Base-by-base conservation (phyloP, 805 yeast species). In the Clavispora santaluciae region DNA sequence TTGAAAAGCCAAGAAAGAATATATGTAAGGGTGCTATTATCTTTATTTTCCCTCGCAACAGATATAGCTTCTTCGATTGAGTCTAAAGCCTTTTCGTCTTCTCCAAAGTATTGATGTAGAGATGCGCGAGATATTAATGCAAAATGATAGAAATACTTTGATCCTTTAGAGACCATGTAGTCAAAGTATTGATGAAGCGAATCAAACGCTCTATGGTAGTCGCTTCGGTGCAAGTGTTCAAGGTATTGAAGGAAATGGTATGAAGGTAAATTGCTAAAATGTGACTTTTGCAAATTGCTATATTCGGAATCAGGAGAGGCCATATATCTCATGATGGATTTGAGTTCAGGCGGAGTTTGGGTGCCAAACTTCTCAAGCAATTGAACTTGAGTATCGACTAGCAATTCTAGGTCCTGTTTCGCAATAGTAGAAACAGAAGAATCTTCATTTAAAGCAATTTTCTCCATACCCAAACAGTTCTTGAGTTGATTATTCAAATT, bases 51-150 rank as follows among this genome's bases (percentile, higher is more conserved):
- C 49, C 96, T 68, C 0, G 96, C 96, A 3, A 89, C 88, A 6
- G 84, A 71, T 2, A 88, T 83, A 0, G 96, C 93, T 57, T 89
- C 96, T 46, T 84, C 87, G 7, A 88, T 84, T 1, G 95, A 83
- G 48, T 82, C 72, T 11, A 87, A 57, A 0, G 96, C 95, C 44
- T 83, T 83, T 10, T 72, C 72, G 46, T 75, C 75, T 41, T 81
- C 79, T 22, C 81, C 79, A 56, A 83, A 85, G 38, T 75, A 76
- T 17, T 83, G 81, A 49, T 86, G 88, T 30, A 86, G 62, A 0
- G 85, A 70, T 0, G 93, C 95, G 36, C 83, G 63, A 2, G 85
- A 80, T 15, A 86, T 68, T 23, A 87, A 64, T 1, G 95, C 90
- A 57, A 83, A 82, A 54, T 86, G 95, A 53, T 85, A 86, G 49